Conservation (phyloP, 345 rosid species). For the Citrus reticulata region DNA sequence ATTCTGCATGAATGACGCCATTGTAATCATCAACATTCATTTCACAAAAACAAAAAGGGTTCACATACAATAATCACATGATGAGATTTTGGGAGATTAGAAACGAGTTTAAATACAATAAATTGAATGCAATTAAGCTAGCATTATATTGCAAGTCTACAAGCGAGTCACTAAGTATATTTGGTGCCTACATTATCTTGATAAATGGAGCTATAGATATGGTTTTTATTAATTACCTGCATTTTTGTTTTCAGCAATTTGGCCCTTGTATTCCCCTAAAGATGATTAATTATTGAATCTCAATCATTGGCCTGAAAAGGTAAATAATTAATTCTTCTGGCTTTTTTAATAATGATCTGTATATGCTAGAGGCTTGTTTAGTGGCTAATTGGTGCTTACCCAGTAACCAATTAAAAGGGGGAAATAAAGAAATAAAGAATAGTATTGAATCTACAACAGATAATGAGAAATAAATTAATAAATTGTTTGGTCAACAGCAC, state of each 20-base stretch:
- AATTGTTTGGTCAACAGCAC: constrained; percentile 5
- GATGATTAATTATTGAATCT: background rate
- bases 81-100: background rate
- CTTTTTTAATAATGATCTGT: background rate
- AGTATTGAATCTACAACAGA: background rate
- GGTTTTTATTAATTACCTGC: too few species aligned
- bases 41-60: background rate
- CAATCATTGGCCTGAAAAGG: background rate
- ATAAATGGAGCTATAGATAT: background rate
- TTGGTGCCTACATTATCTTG: background rate
- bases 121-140: background rate
- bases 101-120: background rate
- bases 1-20: background rate
- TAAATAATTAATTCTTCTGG: background rate
- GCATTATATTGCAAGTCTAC: background rate
- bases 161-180: background rate
- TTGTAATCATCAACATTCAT: background rate
- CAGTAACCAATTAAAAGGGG: background rate
- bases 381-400: background rate
- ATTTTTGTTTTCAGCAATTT: too few species aligned
- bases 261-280: too few species aligned
- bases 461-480: background rate
- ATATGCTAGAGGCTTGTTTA: background rate
- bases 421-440: background rate
- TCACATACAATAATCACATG: background rate